Conservation (phyloP, 148 eudicot genomes). For the Spergularia bocconei region DNA sequence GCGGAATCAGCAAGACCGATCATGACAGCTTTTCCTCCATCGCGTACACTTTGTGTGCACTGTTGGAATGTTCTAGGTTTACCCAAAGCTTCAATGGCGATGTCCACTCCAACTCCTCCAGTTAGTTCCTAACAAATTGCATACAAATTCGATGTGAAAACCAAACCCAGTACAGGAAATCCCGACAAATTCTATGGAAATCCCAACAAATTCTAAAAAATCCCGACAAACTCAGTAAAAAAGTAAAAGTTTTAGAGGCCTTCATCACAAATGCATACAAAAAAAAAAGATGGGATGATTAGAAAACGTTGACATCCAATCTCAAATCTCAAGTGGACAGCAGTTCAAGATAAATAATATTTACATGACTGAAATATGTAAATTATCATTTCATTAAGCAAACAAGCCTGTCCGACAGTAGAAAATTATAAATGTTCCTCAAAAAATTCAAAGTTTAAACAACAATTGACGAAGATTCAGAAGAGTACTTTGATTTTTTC, state of each 20-base stretch:
- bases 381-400: neutral
- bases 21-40: constrained; percentile 99
- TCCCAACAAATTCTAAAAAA: neutral
- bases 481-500: constrained; percentile 62
- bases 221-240: neutral
- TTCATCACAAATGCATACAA: neutral
- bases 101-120: constrained; percentile 90
- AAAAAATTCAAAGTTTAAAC: neutral
- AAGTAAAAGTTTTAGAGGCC: neutral
- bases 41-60: constrained; percentile 92
- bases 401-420: neutral
- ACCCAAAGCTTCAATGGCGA: constrained; percentile 94
- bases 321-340: neutral
- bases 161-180: neutral
- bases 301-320: neutral
- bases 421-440: neutral
- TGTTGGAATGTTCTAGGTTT: constrained; percentile 76
- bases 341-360: neutral
- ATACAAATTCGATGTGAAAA: neutral
- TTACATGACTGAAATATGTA: neutral
- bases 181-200: neutral
- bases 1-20: constrained; percentile 77
- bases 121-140: constrained; percentile 63
- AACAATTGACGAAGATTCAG: constrained; percentile 3
- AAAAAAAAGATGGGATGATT: constrained; percentile 14